phyloP scores from a whole-genome alignment of 495 filamentous ascomycete genomes.

The Peziza echinospora region DNA sequence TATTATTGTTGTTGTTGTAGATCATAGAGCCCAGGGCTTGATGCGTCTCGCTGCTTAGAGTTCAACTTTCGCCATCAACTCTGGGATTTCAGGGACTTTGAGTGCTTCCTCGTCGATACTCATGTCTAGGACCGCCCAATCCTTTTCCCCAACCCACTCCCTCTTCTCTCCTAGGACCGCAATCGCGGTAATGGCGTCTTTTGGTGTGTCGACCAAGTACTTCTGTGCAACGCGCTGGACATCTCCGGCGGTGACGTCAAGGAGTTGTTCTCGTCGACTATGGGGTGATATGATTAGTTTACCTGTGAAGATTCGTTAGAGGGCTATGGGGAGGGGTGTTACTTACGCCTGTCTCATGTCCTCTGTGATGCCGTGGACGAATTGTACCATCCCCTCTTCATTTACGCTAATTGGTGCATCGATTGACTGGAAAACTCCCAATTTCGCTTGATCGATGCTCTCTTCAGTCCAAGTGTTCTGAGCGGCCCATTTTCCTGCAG shows the following conservation, averaged over 20 bases:
- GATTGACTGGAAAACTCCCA: slow-evolving; percentile 86
- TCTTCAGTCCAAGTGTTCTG: slow-evolving; percentile 66
- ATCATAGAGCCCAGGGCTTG: background rate
- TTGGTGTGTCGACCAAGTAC: slow-evolving; percentile 52
- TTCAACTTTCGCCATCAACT: background rate
- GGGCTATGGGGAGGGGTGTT: background rate
- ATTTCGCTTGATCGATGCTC: slow-evolving; percentile 87
- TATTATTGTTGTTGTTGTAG: background rate
- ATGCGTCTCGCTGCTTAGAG: background rate
- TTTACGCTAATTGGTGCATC: slow-evolving; percentile 81
- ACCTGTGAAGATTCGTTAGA: slow-evolving; percentile 4
- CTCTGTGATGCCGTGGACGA: slow-evolving; percentile 63
- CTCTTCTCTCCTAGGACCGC: slow-evolving; percentile 71
- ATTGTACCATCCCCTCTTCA: slow-evolving; percentile 64
- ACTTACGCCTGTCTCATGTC: slow-evolving; percentile 57
- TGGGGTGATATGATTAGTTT: background rate
- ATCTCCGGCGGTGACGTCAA: slow-evolving; percentile 67
- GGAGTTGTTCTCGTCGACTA: slow-evolving; percentile 53
- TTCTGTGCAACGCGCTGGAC: slow-evolving; percentile 61
- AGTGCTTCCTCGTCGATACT: background rate
- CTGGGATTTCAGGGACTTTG: background rate
- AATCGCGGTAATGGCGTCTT: slow-evolving; percentile 30
- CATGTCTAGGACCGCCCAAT: slow-evolving; percentile 4
- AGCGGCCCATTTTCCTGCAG: slow-evolving; percentile 63
- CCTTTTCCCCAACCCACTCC: slow-evolving; percentile 37